These are phyloP conservation scores for Aspergillus indologenus DNA, from an alignment of 495 filamentous ascomycete genomes.

Conservation along the genomic window DNA sequence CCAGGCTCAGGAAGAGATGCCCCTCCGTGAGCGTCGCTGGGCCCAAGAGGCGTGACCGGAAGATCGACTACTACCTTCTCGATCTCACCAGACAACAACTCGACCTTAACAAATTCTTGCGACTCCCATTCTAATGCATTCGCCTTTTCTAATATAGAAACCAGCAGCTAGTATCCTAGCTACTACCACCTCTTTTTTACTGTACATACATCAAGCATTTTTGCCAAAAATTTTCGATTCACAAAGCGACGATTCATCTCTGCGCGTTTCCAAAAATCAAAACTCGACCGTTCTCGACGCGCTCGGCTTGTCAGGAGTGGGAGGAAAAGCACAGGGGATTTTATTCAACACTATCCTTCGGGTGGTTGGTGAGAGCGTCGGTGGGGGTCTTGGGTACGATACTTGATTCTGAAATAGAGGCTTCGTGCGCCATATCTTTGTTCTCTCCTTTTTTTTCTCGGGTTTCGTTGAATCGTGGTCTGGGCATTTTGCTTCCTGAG, in stretches of 20 bases:
- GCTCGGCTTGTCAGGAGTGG: not conserved
- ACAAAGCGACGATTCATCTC: constrained; percentile 1
- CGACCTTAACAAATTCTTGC: not conserved
- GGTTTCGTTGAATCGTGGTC: no score
- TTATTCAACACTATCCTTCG: not conserved
- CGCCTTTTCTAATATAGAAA: not conserved
- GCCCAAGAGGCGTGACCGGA: constrained; percentile 47
- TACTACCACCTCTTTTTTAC: not conserved
- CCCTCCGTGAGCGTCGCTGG: constrained; percentile 82
- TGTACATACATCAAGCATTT: constrained; percentile 4
- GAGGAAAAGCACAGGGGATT: not conserved
- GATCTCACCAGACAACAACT: no score
- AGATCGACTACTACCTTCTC: not conserved
- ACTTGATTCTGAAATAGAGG: not conserved
- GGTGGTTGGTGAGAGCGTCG: not conserved
- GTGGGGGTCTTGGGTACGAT: not conserved
- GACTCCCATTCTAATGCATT: not conserved
- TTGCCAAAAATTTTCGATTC: not conserved
- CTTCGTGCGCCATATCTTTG: no score
- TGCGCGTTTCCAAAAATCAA: not conserved
- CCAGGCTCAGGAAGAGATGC: constrained; percentile 55
- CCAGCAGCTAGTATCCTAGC: not conserved
- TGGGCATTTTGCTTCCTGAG: no score
- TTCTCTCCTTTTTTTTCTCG: not conserved
- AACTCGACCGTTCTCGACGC: not conserved